phyloP scores from a whole-genome alignment of 257 asterid species.

The Nicotiana paniculata region DNA sequence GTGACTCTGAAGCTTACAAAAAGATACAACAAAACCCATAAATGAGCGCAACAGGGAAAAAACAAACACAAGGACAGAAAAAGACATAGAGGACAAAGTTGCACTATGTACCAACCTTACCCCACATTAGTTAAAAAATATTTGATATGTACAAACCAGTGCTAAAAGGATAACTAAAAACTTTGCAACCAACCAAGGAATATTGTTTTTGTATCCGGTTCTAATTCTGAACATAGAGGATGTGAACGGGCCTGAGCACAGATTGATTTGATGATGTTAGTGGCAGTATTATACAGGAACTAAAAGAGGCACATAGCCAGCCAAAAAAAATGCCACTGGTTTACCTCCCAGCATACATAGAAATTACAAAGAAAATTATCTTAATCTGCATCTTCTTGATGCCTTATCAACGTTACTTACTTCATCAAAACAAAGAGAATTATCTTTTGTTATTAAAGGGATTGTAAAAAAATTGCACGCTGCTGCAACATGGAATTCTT shows the following conservation, averaged over 20 bases:
- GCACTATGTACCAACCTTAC: background rate
- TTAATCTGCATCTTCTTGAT: no score
- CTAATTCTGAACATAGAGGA: background rate
- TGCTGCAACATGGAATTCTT: background rate
- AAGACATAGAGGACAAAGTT: background rate
- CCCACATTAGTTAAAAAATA: background rate
- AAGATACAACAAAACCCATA: background rate
- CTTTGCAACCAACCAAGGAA: background rate
- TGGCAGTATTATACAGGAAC: background rate
- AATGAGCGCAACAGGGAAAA: background rate
- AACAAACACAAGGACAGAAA: background rate
- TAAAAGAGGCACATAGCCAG: background rate
- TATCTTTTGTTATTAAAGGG: background rate
- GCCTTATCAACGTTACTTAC: no score
- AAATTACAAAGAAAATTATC: background rate
- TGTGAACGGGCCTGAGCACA: background rate
- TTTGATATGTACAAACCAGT: constrained; percentile 20
- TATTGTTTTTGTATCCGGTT: background rate
- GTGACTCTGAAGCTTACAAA: background rate
- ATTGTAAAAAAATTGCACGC: background rate
- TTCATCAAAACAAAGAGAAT: background rate
- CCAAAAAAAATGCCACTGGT: background rate
- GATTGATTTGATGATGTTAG: background rate
- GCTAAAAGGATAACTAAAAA: constrained; percentile 30
- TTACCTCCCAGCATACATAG: background rate